Conservation (phyloP, 345 rosid genomes). For the Excoecaria agallocha region DNA sequence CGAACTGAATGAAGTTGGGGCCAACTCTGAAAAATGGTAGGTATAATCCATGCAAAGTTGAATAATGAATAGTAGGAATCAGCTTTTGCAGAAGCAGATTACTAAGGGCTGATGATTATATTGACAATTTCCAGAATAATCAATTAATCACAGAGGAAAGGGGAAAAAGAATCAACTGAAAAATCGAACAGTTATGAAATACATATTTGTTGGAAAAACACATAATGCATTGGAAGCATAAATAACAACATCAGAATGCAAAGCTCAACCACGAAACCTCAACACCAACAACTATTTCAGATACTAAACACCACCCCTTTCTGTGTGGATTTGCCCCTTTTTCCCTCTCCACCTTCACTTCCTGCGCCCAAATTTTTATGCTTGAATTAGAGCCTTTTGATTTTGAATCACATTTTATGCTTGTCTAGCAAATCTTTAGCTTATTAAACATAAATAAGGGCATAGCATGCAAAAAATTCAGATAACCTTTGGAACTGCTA, state of each 20-base stretch:
- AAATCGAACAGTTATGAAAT: constrained; percentile 21
- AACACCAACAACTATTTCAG: constrained; percentile 20
- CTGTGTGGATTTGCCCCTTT: constrained; percentile 14
- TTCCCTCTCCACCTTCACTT: constrained; percentile 21
- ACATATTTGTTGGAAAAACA: constrained; percentile 26
- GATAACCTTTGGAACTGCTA: too few relatives aligned
- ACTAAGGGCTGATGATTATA: neutral
- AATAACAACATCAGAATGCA: constrained; percentile 20
- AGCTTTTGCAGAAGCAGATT: neutral
- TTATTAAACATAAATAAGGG: too few relatives aligned
- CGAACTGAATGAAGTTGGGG: too few relatives aligned
- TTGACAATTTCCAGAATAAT: constrained; percentile 18
- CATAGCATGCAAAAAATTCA: too few relatives aligned
- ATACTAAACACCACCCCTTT: neutral
- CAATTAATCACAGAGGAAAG: neutral
- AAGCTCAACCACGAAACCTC: constrained; percentile 25
- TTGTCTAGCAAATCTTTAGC: too few relatives aligned
- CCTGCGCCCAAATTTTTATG: constrained; percentile 26
- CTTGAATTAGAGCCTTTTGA: neutral
- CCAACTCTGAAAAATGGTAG: too few relatives aligned
- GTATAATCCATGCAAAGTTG: too few relatives aligned
- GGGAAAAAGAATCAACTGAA: constrained; percentile 17
- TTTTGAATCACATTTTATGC: too few relatives aligned
- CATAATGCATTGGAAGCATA: constrained; percentile 34
- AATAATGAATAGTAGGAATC: neutral